Evolutionary conservation across 1,139 yeast species (phyloP), one percentile per base, ranked within the genome.

Genomic region (Candida sanyaensis): DNA sequence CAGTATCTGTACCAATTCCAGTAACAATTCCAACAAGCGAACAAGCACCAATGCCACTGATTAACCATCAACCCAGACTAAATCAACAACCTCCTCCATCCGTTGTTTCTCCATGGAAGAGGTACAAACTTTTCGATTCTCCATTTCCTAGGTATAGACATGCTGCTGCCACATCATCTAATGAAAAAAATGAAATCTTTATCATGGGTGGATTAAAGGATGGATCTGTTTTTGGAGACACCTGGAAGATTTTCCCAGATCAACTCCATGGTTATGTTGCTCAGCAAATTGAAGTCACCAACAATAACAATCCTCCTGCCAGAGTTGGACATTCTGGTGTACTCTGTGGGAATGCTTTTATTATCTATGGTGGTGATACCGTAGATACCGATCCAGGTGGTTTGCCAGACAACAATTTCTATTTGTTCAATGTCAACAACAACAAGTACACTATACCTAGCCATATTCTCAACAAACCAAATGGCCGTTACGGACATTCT

Each of bases 121-220:
- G 89, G 58, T 79, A 80, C 56, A 83, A 82, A 59, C 73, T 92
- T 37, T 74, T 75, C 54, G 83, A 88, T 57, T 86, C 95, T 3
- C 98, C 98, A 0, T 91, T 93, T 61, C 98, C 99, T 6, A 80
- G 98, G 42, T 91, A 91, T 64, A 86, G 98, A 58, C 98, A 93
- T 65, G 90, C 96, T 0, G 93, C 97, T 1, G 80, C 91, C 1
- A 73, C 88, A 29, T 75, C 83, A 42, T 73, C 87, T 8, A 84
- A 96, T 23, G 96, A 91, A 28, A 85, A 86, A 52, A 89, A 91
- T 50, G 96, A 90, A 54, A 74, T 92, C 27, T 91, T 83, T 63
- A 79, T 95, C 41, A 92, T 93, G 90, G 99, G 99, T 36, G 99
- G 99, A 3, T 75, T 95, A 45, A 88, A 92, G 61, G 97, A 92